Conservation (phyloP, 2,329 filamentous ascomycete species). For the Cordyceps cicadae region DNA sequence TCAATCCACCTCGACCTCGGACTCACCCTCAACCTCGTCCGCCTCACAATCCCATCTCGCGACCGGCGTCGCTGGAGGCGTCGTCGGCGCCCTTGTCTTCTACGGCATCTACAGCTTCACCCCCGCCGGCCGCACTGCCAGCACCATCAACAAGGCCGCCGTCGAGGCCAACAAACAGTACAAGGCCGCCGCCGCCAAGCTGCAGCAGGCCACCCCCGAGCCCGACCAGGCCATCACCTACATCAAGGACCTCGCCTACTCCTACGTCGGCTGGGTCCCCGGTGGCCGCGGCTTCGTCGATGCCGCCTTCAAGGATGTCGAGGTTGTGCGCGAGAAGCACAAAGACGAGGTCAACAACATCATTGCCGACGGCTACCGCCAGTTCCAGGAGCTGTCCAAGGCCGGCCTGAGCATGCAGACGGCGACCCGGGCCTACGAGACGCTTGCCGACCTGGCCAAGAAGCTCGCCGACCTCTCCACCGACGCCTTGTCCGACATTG, state of each 20-base stretch:
- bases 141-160: conserved; percentile 38
- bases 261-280: conserved; percentile 64
- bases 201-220: conserved; percentile 54
- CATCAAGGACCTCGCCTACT: conserved; percentile 57
- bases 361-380: conserved; percentile 56
- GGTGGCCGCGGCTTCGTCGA: conserved; percentile 63
- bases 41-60: conserved; percentile 26
- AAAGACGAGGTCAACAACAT: conserved; percentile 62
- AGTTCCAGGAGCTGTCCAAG: conserved; percentile 55
- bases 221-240: conserved; percentile 58
- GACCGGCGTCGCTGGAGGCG: conserved; percentile 35
- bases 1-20: conserved; percentile 28
- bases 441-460: conserved; percentile 53
- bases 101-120: conserved; percentile 37
- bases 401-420: conserved; percentile 54
- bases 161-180: conserved; percentile 54
- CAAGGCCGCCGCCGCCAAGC: conserved; percentile 48
- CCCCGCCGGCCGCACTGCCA: conserved; percentile 32
- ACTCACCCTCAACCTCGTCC: conserved; percentile 18
- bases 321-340: conserved; percentile 59
- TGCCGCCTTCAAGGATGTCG: conserved; percentile 60
- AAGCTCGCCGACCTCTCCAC: conserved; percentile 53
- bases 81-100: conserved; percentile 33
- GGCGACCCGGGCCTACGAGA: conserved; percentile 51
- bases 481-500: conserved; percentile 54